Evolutionary conservation across 176 grass and related monocot genomes (phyloP).

Genomic region (Cymbopogon citratus): DNA sequence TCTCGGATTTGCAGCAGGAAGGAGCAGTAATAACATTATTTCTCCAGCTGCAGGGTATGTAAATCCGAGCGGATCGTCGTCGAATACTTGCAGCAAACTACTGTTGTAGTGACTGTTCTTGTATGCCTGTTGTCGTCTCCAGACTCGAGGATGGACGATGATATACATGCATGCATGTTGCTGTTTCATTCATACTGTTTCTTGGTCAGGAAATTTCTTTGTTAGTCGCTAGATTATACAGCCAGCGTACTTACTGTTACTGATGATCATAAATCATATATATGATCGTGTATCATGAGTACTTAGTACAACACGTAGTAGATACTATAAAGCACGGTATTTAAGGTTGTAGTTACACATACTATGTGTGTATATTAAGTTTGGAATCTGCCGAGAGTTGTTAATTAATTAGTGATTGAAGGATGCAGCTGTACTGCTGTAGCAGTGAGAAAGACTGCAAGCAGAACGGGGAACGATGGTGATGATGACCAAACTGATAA

Average conservation of each 20-base stretch:
- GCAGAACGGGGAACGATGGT: not conserved
- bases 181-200: conserved; percentile 4
- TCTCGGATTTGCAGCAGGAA: conserved; percentile 23
- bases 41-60: conserved; percentile 15
- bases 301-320: not conserved
- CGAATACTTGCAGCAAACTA: conserved; percentile 15
- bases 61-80: conserved; percentile 26
- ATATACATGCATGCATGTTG: not conserved
- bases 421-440: not conserved
- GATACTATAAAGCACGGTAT: not conserved
- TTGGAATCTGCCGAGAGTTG: not conserved
- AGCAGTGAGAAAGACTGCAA: not conserved
- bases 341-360: not conserved
- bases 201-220: not conserved
- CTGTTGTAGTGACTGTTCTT: conserved; percentile 16
- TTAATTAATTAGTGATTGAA: not conserved
- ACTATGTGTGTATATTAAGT: not conserved
- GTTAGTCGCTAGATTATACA: not conserved
- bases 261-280: not conserved
- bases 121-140: not conserved
- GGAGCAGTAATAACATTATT: conserved; percentile 13
- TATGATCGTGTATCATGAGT: not conserved
- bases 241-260: not conserved
- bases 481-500: not conserved
- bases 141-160: not conserved